Evolutionary conservation across 2,329 filamentous ascomycete species (phyloP), one percentile per base, ranked within the genome.

Genomic region (Neopestalotiopsis sp.): DNA sequence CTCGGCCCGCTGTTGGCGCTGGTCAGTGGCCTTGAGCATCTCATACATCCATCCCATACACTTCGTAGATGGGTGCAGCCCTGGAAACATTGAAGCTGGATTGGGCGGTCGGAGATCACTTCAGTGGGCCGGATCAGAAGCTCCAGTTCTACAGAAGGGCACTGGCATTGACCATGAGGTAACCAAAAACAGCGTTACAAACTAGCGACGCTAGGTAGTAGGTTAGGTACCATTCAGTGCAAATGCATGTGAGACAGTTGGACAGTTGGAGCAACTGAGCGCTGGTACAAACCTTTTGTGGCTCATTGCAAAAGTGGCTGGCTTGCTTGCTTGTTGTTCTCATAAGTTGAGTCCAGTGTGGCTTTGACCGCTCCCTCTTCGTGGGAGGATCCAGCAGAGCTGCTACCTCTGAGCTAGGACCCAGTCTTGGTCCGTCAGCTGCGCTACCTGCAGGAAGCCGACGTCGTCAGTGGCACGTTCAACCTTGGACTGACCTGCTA

Each of bases 401-500:
- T 7, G 20, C 49, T 56, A 56, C 20, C 49, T 56, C 9, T 14
- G 17, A 17, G 30, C 24, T 38, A 17, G 59, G 59, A 34, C 32
- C 59, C 28, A 38, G 5, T 40, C 32, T 20, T 20, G 12, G 57
- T 30, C 57, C 57, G n/a, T 34, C 28, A 38, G 59, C 59, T 62
- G 59, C 32, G 28, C 59, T 62, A 34, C 59, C 20, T 38, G 59
- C 59, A 62, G 30, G 45, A 28, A 53, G 34, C 30, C 59, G 59
- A 62, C 59, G 59, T 62, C 59, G 59, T 62, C 59, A 62, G 59
- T 24, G 59, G n/a, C 59, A 34, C 57, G 57, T 59, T 17, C 24
- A n/a, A 59, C 28, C 24, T 28, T 28, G 24, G 24, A 28, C 24
- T 28, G 24, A 28, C 24, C 24, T 28, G 24, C 24, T 58, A 20